Percentiles rank a stretch among this genome's conserved stretches.
phyloP scores from a whole-genome alignment of 257 asterid species.

The Paraleonurus japonicus region DNA sequence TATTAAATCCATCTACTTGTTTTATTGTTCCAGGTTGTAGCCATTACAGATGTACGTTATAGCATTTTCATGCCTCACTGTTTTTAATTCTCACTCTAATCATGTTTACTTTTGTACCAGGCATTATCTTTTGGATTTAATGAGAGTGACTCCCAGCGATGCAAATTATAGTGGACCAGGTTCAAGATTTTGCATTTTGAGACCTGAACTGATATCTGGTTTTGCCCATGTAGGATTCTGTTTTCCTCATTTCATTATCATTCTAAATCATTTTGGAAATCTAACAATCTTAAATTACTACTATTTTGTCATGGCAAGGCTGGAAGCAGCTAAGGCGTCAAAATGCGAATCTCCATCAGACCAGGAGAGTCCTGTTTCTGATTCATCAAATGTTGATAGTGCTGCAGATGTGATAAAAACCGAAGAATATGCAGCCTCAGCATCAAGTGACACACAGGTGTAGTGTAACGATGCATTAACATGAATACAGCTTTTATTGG shows the following conservation, averaged over 20 bases:
- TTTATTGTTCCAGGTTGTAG: conserved; percentile 5
- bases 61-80: background rate
- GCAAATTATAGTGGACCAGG: conserved; percentile 74
- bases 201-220: conserved; percentile 76
- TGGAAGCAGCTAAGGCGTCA: conserved; percentile 56
- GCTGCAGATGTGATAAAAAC: conserved; percentile 37
- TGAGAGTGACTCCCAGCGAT: conserved; percentile 98
- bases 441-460: conserved; percentile 33
- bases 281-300: conserved; percentile 19
- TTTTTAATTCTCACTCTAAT: background rate
- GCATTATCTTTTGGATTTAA: conserved; percentile 88
- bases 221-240: conserved; percentile 59
- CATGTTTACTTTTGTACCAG: conserved; percentile 35
- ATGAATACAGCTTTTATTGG: background rate
- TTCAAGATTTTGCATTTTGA: conserved; percentile 84
- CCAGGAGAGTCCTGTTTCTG: conserved; percentile 35
- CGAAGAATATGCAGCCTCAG: conserved; percentile 32
- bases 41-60: background rate
- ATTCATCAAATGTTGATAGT: conserved; percentile 37
- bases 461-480: background rate
- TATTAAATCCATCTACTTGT: background rate
- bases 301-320: conserved; percentile 38
- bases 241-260: background rate
- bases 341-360: conserved; percentile 40
- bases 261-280: conserved; percentile 8